Percentiles rank a stretch among this genome's conserved stretches.
phyloP scores from a whole-genome alignment of 345 rosid species.

The Firmiana major region DNA sequence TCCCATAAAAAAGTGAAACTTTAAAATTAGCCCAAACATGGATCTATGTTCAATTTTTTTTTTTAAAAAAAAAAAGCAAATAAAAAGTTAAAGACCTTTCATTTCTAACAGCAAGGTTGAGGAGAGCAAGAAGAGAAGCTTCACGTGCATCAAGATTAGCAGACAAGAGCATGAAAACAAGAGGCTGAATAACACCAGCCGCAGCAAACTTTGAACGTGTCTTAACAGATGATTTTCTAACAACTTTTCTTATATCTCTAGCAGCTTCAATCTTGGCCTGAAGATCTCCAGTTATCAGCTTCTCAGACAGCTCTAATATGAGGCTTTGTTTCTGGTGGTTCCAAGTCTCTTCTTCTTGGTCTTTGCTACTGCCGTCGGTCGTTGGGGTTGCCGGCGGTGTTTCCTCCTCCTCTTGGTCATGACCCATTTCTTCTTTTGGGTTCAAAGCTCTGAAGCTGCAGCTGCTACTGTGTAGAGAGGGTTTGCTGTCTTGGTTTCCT shows the following conservation, averaged over 20 bases:
- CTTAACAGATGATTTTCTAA: conserved; percentile 52
- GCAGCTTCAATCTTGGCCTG: conserved; percentile 62
- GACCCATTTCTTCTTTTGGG: conserved; percentile 21
- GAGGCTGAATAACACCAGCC: conserved; percentile 69
- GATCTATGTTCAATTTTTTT: conserved; percentile 11
- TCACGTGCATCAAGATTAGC: conserved; percentile 56
- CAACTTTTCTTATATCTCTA: conserved; percentile 48
- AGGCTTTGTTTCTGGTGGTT: conserved; percentile 44
- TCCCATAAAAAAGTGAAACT: neutral
- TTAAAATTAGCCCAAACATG: neutral
- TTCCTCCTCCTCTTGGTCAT: conserved; percentile 29
- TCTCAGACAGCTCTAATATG: conserved; percentile 41
- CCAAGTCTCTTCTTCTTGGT: conserved; percentile 43
- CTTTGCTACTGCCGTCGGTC: neutral
- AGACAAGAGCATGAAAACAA: conserved; percentile 58
- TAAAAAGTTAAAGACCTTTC: conserved; percentile 32
- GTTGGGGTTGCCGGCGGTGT: conserved; percentile 15
- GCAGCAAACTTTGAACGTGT: conserved; percentile 65
- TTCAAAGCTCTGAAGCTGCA: neutral
- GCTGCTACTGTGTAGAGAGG: neutral
- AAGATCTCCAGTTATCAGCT: conserved; percentile 59
- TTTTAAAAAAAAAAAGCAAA: neutral
- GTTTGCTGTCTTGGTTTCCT: neutral
- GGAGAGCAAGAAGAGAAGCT: conserved; percentile 74
- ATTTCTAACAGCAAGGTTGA: conserved; percentile 73